Evolutionary conservation across 108 stramenopile genomes (phyloP).

Genomic region (Fistulifera solaris): DNA sequence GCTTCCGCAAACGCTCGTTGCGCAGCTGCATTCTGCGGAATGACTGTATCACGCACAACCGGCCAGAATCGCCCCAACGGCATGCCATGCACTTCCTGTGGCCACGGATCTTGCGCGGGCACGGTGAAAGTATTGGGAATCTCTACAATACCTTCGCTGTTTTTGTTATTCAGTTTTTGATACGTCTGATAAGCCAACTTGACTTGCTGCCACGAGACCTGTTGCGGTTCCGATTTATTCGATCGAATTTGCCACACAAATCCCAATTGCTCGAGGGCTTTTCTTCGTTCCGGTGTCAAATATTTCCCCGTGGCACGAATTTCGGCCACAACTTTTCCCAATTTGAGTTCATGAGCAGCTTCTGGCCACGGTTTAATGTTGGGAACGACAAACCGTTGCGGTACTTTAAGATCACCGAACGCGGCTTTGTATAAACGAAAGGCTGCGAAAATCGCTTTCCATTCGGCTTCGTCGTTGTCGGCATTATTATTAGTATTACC

Average conservation of each 20-base stretch:
- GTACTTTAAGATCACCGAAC: slow-evolving; percentile 82
- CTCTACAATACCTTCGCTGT: slow-evolving; percentile 23
- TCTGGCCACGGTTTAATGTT: slow-evolving; percentile 76
- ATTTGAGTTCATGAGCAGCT: slow-evolving; percentile 60
- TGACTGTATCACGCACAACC: too few species aligned
- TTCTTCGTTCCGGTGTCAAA: slow-evolving; percentile 46
- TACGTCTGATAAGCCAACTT: too few species aligned
- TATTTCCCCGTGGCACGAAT: slow-evolving; percentile 79
- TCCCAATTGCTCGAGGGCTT: slow-evolving; percentile 67
- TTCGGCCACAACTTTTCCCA: slow-evolving; percentile 63
- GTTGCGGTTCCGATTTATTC: slow-evolving; percentile 9
- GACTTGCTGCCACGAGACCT: too few species aligned
- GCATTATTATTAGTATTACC: neutral
- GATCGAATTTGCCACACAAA: slow-evolving; percentile 79
- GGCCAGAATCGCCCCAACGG: slow-evolving; percentile 38
- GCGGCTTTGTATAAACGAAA: slow-evolving; percentile 83
- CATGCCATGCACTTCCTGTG: slow-evolving; percentile 57
- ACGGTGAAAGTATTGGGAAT: slow-evolving; percentile 65
- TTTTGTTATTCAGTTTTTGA: neutral
- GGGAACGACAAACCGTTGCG: slow-evolving; percentile 73
- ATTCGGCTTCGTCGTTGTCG: slow-evolving; percentile 52
- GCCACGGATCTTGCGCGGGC: slow-evolving; percentile 69
- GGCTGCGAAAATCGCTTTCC: slow-evolving; percentile 61
- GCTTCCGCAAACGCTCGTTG: too few species aligned
- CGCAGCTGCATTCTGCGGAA: slow-evolving; percentile 32